Base-by-base conservation (phyloP, 2,329 filamentous ascomycete genomes). In the Escovopsis sp. region DNA sequence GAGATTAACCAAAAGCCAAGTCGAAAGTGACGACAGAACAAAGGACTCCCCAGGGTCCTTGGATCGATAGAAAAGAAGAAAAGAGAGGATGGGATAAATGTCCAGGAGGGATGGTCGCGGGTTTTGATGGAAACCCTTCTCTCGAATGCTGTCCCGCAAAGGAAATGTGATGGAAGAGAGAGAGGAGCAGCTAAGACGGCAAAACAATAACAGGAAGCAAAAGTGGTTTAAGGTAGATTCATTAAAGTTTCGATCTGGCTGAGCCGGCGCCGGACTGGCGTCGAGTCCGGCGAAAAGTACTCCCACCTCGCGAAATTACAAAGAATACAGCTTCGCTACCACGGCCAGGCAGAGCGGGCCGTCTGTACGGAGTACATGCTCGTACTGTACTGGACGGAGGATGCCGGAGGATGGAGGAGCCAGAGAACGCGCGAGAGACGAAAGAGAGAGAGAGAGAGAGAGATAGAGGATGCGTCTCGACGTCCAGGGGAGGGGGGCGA, bases 201-300 rank as follows among this genome's bases (percentile, higher is more conserved):
- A 28, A 26, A 26, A 28, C 37, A 38, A 28, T 19, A 38, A 15
- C 26, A 33, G 38, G 12, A 40, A 28, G 19, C n/a, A 33, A 38
- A 26, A 40, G 36, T 34, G 23, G 33, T 30, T 30, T 36, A 43
- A 43, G 39, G 40, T 37, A 43, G 33, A 26, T n/a, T 41, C 44
- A 45, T 43, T 45, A 45, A 45, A 38, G 44, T 45, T 45, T 45
- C 23, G 37, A 36, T 40, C 39, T 44, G 43, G 39, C 26, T 39
- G 39, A 38, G 35, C 40, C 38, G 44, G 44, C 44, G 44, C 40
- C 44, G 38, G 35, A 35, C 40, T 43, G 41, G 43, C 41, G 41
- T 42, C 33, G 15, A 18, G 19, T 34, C 37, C 26, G 40, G 28
- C 36, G 33, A 40, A 43, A 40, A 36, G 34, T 45, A 40, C 39